phyloP scores from a whole-genome alignment of 148 eudicot species.

The Pouteria glomerata region DNA sequence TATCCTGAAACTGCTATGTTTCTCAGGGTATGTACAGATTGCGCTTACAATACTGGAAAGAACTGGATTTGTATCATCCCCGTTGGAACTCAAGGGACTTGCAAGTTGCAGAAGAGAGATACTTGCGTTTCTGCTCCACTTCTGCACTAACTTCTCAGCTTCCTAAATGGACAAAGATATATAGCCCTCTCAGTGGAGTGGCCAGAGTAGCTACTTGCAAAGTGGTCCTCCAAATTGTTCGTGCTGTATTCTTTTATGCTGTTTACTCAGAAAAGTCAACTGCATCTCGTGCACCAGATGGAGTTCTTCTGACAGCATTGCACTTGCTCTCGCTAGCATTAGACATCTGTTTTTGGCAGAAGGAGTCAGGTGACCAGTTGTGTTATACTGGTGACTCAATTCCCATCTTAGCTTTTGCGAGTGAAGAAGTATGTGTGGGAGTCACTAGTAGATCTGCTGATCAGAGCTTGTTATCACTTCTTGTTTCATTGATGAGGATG shows the following conservation, averaged over 20 bases:
- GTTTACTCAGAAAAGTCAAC: slow-evolving; percentile 47
- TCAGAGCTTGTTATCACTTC: slow-evolving; percentile 78
- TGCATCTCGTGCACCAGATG: slow-evolving; percentile 81
- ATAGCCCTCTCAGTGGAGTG: slow-evolving; percentile 64
- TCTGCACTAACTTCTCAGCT: slow-evolving; percentile 79
- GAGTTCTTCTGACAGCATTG: slow-evolving; percentile 69
- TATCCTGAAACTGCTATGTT: slow-evolving; percentile 4
- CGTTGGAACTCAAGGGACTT: slow-evolving; percentile 88
- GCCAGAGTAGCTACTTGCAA: slow-evolving; percentile 82
- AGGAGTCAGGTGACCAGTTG: slow-evolving; percentile 37
- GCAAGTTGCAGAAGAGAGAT: slow-evolving; percentile 91
- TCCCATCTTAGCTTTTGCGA: slow-evolving; percentile 67
- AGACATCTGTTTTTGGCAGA: slow-evolving; percentile 56
- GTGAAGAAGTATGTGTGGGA: slow-evolving; percentile 47
- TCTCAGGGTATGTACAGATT: slow-evolving; percentile 85
- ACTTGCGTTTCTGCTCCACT: slow-evolving; percentile 66
- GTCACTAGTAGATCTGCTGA: slow-evolving; percentile 28
- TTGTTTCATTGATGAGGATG: slow-evolving; percentile 71
- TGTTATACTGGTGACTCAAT: slow-evolving; percentile 30
- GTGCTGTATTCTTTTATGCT: slow-evolving; percentile 70
- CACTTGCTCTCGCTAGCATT: slow-evolving; percentile 81
- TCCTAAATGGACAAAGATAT: slow-evolving; percentile 81
- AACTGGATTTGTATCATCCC: slow-evolving; percentile 90
- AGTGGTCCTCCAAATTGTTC: slow-evolving; percentile 54
- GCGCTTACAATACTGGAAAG: slow-evolving; percentile 72